Evolutionary conservation across 192 early-diverging fungal species (phyloP).

Genomic region (Kappamyces sp.): DNA sequence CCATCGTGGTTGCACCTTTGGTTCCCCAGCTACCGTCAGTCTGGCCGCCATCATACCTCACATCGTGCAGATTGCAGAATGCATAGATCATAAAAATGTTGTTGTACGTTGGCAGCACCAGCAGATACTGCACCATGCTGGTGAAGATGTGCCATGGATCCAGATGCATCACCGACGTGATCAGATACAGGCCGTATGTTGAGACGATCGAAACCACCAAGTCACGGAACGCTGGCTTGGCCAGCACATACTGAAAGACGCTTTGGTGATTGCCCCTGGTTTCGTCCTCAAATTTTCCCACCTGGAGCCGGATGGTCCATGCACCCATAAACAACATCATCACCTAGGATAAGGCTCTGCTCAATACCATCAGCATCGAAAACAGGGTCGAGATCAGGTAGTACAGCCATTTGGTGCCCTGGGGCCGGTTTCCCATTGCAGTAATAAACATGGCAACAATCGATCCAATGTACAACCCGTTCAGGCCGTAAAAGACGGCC

Average conservation of each 20-base stretch:
- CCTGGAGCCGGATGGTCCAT: constrained; percentile 7
- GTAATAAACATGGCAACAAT: constrained; percentile 38
- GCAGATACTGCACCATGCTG: constrained; percentile 39
- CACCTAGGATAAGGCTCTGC: not conserved
- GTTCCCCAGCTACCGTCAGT: constrained; percentile 45
- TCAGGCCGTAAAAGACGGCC: constrained; percentile 2
- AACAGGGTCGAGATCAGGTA: constrained; percentile 27
- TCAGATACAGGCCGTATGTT: constrained; percentile 48
- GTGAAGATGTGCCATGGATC: constrained; percentile 51
- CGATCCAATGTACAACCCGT: not conserved
- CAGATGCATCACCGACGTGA: constrained; percentile 38
- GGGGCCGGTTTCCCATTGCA: constrained; percentile 45
- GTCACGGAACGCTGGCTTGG: constrained; percentile 29
- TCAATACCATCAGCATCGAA: constrained; percentile 28
- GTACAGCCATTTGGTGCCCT: constrained; percentile 47
- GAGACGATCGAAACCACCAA: constrained; percentile 34
- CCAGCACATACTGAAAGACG: constrained; percentile 19
- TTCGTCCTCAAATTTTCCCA: constrained; percentile 16
- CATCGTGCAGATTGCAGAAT: constrained; percentile 51
- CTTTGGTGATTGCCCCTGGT: constrained; percentile 22
- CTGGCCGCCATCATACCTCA: constrained; percentile 19
- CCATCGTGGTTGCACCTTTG: constrained; percentile 50
- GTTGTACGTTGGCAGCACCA: constrained; percentile 41
- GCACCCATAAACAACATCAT: constrained; percentile 39
- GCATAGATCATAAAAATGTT: constrained; percentile 50